These are phyloP conservation scores for Amphibolis antarctica DNA, from an alignment of 106 monocot genomes.

Conservation along the genomic window DNA sequence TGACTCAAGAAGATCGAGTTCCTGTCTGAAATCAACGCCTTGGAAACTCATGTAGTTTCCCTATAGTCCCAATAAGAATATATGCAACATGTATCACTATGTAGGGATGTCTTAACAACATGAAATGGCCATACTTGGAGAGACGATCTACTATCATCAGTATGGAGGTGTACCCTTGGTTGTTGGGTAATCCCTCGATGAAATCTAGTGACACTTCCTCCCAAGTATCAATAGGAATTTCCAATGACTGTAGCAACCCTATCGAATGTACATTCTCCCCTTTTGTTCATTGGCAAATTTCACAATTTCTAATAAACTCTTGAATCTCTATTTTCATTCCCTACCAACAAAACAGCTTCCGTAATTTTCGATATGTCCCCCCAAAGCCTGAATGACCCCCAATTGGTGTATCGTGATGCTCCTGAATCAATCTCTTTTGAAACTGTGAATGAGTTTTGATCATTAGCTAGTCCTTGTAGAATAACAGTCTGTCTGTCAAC, in stretches of 20 bases:
- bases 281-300: constrained; percentile 3
- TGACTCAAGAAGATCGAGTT: not conserved
- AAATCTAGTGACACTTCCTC: constrained; percentile 7
- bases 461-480: not conserved
- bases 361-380: too few species aligned
- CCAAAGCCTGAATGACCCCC: too few species aligned
- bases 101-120: not conserved
- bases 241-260: not conserved
- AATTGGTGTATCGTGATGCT: too few species aligned
- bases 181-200: not conserved
- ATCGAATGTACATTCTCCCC: not conserved
- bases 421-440: too few species aligned
- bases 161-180: not conserved
- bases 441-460: too few species aligned
- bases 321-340: not conserved
- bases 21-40: not conserved
- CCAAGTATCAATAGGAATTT: not conserved
- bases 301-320: not conserved
- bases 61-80: not conserved
- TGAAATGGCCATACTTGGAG: not conserved
- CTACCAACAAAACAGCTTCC: not conserved
- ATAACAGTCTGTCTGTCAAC: not conserved
- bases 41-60: constrained; percentile 3
- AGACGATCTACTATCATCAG: not conserved
- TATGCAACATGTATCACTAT: not conserved